Conservation (phyloP, 257 asterid species). For the Mentha longifolia region DNA sequence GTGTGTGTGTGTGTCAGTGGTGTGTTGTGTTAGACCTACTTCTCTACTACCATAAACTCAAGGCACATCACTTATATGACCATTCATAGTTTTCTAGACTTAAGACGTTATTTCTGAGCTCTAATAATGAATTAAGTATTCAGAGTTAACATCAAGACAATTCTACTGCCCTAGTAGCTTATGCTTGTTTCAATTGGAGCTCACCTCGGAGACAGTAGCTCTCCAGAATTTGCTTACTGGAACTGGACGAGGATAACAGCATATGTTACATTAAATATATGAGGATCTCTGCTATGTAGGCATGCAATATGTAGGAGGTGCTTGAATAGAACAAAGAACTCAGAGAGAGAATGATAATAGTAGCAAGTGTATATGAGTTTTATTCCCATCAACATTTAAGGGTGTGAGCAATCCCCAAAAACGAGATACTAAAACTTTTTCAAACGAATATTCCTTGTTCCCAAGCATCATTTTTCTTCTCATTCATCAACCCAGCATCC, state of each 20-base stretch:
- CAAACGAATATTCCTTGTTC: not conserved
- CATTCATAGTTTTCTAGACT: not conserved
- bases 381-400: not conserved
- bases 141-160: not conserved
- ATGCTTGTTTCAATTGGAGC: slow-evolving; percentile 16
- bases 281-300: not conserved
- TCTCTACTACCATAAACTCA: not conserved
- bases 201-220: not conserved
- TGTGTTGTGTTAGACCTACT: too few species aligned
- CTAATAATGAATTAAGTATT: slow-evolving; percentile 1
- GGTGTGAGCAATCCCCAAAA: not conserved
- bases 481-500: not conserved
- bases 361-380: not conserved
- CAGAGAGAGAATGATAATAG: not conserved
- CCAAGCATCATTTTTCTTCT: not conserved
- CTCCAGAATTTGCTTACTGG: slow-evolving; percentile 1
- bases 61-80: slow-evolving; percentile 14
- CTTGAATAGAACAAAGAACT: not conserved
- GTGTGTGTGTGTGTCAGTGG: too few species aligned
- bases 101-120: not conserved
- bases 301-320: slow-evolving; percentile 1
- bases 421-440: not conserved
- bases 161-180: slow-evolving; percentile 1
- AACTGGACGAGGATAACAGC: not conserved
- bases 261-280: not conserved